Percentiles rank a stretch among this genome's conserved stretches.
These are phyloP conservation scores for Paradendryphiella salina DNA, from an alignment of 2,329 filamentous ascomycete species.

Conservation along the genomic window DNA sequence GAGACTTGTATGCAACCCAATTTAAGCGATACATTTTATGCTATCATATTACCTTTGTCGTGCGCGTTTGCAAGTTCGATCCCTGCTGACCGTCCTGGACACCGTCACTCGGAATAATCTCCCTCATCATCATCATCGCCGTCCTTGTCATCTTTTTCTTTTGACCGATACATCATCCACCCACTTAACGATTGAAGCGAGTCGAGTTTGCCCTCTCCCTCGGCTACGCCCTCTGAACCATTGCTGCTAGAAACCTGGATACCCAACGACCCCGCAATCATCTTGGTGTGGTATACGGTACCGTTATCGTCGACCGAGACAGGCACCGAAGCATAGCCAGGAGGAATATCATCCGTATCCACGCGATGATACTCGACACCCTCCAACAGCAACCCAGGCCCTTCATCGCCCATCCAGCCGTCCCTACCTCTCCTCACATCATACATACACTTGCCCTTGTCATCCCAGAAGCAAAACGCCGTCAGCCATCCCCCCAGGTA, in stretches of 20 bases:
- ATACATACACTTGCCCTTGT: constrained; percentile 12
- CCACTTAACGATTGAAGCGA: constrained; percentile 15
- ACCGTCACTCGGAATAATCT: neutral
- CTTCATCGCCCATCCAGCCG: too few relatives aligned
- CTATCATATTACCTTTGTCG: neutral
- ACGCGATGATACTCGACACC: constrained; percentile 8
- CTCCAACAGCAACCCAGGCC: neutral
- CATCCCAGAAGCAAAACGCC: constrained; percentile 27
- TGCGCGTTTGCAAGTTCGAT: too few relatives aligned
- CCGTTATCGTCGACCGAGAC: constrained; percentile 19
- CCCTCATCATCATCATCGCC: neutral
- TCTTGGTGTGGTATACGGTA: constrained; percentile 6
- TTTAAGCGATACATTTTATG: constrained; percentile 8
- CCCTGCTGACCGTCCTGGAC: too few relatives aligned
- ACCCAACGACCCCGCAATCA: constrained; percentile 19
- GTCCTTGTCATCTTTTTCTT: too few relatives aligned
- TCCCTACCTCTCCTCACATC: neutral
- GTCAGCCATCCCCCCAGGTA: constrained; percentile 26
- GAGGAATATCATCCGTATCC: constrained; percentile 10
- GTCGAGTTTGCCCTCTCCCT: constrained; percentile 10
- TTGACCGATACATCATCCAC: constrained; percentile 20
- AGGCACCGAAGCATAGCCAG: constrained; percentile 12
- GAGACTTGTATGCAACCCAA: constrained; percentile 12
- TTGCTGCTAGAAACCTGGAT: constrained; percentile 12
- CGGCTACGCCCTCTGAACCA: neutral